Percentiles rank a stretch among this genome's conserved stretches.
phyloP scores from a whole-genome alignment of 441 rosid species.

The Biscutella laevigata region DNA sequence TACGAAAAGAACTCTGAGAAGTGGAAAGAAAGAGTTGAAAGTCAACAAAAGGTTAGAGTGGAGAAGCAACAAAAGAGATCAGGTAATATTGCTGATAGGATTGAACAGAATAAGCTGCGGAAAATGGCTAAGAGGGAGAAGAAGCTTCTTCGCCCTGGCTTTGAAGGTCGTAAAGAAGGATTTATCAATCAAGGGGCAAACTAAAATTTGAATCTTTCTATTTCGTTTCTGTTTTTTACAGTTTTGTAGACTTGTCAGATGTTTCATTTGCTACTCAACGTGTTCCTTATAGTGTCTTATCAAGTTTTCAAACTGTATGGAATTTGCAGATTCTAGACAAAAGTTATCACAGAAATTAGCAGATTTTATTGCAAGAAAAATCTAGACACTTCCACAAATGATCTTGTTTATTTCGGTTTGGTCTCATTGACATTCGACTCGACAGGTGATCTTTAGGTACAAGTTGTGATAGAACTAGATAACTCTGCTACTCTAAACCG shows the following conservation, averaged over 20 bases:
- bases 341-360: neutral
- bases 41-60: slow-evolving; percentile 45
- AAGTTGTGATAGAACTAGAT: neutral
- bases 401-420: neutral
- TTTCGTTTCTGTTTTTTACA: slow-evolving; percentile 8
- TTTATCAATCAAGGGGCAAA: slow-evolving; percentile 38
- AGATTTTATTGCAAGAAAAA: neutral
- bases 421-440: neutral
- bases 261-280: slow-evolving; percentile 6
- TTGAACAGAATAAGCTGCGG: slow-evolving; percentile 58
- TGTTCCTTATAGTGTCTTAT: slow-evolving; percentile 7
- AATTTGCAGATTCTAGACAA: neutral
- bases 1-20: slow-evolving; percentile 63
- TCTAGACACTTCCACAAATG: neutral
- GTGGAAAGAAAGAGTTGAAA: slow-evolving; percentile 69
- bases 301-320: slow-evolving; percentile 1
- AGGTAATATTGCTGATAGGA: slow-evolving; percentile 54
- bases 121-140: slow-evolving; percentile 79
- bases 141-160: slow-evolving; percentile 71
- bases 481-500: too few relatives aligned
- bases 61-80: slow-evolving; percentile 70
- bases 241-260: slow-evolving; percentile 15
- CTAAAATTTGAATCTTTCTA: slow-evolving; percentile 4
- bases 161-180: slow-evolving; percentile 78
- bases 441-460: neutral